Base-by-base conservation (phyloP, 1,284 basidiomycete genomes). In the Heterobasidion irregulare region DNA sequence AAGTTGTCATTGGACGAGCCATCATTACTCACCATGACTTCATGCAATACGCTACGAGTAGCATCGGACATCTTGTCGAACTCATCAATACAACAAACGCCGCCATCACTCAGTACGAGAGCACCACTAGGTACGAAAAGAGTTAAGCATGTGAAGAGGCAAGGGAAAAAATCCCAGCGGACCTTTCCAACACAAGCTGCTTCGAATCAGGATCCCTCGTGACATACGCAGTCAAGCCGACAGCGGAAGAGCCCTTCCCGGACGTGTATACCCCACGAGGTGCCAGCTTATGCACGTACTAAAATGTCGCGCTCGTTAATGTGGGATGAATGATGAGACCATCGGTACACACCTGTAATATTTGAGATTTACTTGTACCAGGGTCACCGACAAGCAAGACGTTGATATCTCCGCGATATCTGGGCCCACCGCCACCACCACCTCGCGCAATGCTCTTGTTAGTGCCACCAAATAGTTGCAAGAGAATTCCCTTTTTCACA, bases 11-110 rank as follows among this genome's bases (percentile, higher is more conserved):
- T n/a, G n/a, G 16, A 32, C 33, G 49, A 45, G 13, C n/a, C n/a
- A 34, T 36, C 6, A 26, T 45, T 1, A 67, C 83, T 56, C 60
- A 93, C 93, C 96, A 99, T 99, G 44, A 98, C 97, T 87, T 99
- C 97, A 69, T 99, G 96, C 52, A 99, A 74, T 1, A 98, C 97
- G 70, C 92, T 95, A 50, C 97, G 83, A 8, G 96, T 98, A 0
- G 94, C 85, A 65, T 99, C 96, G 1, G 90, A 91, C 96, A 99
- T 99, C 72, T 99, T 99, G 75, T 99, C 97, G 65, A 99, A 99
- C 72, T 98, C 96, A 67, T 99, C 96, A 63, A 99, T 99, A 69
- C 97, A 99, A 72, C 97, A 99, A 5, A 98, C 94, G 69, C 96
- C 96, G 2, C 96, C 96, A 63, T 99, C 97, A 64, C 92, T 95